Evolutionary conservation across 1,139 yeast species (phyloP), one percentile per base, ranked within the genome.

Genomic region (Candida neerlandica): DNA sequence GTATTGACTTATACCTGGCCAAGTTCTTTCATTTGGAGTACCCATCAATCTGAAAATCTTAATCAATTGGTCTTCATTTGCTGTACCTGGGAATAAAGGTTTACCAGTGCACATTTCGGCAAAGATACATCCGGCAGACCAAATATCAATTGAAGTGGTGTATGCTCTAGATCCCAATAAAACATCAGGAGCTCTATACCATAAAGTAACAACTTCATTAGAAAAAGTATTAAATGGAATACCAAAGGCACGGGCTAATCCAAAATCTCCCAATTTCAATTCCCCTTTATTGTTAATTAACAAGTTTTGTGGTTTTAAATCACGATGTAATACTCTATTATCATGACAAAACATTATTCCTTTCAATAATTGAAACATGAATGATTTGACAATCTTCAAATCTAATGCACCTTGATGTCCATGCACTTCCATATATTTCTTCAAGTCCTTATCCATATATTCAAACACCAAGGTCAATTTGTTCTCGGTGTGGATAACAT

Each of bases 91-190:
- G 67, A 94, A 94, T 50, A 94, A 73, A 0, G 99, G 97, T 60
- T 94, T 86, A n/a, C 99, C 99, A 9, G 97, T 89, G 59, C 94
- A 86, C 99, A 94, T 94, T 66, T 94, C 99, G 1, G 98, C 98
- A 65, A 94, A 78, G 49, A 94, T 94, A 70, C 99, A 94, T 11
- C 99, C 99, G 19, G 97, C 96, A 27, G 97, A 90, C 99, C 99
- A 94, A 71, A 94, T 91, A 69, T 94, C 99, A 55, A 94, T 94
- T 1, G 97, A 89, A 0, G 99, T 94, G 30, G 97, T 88, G 68
- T 94, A 94, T 45, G 96, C 91, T 58, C 97, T 81, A 0, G 97
- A 89, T 0, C 99, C 99, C 69, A 94, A 81, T 49, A 94, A 74
- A 39, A 94, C 99, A 66, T 94, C 99, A 0, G 99, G 99, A 0